Percentiles rank a stretch among this genome's conserved stretches.
Evolutionary conservation across 2,329 filamentous ascomycete species (phyloP).

Genomic region (Pseudogymnoascus sp.): DNA sequence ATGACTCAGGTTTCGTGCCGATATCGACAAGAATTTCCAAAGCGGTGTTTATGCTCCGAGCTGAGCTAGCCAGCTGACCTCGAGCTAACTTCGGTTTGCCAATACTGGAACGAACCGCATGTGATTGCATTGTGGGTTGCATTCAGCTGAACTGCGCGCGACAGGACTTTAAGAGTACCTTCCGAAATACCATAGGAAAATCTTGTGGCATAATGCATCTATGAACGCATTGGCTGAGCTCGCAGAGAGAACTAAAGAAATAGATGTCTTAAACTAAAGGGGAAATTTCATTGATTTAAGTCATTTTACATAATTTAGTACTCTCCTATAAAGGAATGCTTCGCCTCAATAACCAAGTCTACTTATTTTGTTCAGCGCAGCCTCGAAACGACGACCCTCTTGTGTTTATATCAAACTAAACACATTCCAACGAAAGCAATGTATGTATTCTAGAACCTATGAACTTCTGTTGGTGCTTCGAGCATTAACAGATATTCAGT

Average conservation of each 20-base stretch:
- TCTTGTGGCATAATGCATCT: not conserved
- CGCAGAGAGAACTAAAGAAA: not conserved
- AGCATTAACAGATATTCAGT: not conserved
- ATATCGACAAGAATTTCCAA: not conserved
- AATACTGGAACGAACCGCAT: not conserved
- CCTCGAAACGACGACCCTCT: not conserved
- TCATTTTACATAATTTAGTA: not conserved
- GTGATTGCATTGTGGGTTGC: not conserved
- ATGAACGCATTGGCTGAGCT: not conserved
- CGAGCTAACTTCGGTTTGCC: not conserved
- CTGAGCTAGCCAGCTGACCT: not conserved
- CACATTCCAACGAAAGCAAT: not conserved
- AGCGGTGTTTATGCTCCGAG: not conserved
- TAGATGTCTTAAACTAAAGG: not conserved
- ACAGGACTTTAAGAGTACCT: not conserved
- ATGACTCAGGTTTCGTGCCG: not conserved
- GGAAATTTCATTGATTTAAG: not conserved
- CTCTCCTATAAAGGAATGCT: not conserved
- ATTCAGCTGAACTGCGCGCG: not conserved
- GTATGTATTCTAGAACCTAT: not conserved
- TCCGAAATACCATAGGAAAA: not conserved
- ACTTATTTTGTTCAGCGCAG: not conserved
- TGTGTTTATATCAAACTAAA: not conserved
- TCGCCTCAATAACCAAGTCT: not conserved
- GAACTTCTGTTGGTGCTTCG: not conserved